Evolutionary conservation across 805 yeast genomes (phyloP), one percentile per base, ranked within the genome.

Genomic region (Candida incommunis): DNA sequence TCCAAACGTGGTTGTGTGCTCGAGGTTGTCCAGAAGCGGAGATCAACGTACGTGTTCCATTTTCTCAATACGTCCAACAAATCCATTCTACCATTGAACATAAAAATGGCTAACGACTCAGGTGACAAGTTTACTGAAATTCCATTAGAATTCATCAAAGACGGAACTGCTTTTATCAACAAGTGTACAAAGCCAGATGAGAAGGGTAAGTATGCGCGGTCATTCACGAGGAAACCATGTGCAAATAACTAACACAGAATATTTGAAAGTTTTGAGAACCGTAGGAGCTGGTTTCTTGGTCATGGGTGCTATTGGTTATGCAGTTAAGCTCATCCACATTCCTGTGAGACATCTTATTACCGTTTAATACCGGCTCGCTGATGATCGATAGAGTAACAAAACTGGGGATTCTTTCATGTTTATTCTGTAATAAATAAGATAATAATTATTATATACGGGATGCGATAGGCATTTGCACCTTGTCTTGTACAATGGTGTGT

Each of bases 271-370:
- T 60, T 75, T 92, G 52, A 82, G 92, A 67, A 96, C 96, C 44
- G 97, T 90, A 44, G 97, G 97, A 58, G 74, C 88, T 51, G 98
- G 98, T 54, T 90, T 90, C 68, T 71, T 90, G 56, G 90, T 90
- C 77, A 92, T 90, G 88, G 98, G 98, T 61, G 82, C 85, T 58
- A 94, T 92, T 59, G 98, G 98, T 47, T 90, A 87, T 69, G 83
- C 80, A 59, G 92, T 92, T 68, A 90, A 90, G 70, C 76, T 90
- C 59, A 72, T 88, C 57, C 96, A 88, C 69, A 88, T 88, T 59
- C 96, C 96, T 62, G 86, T 88, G 70, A 82, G 96, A 73, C 88
- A 86, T 69, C 78, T 86, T 70, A 85, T 88, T 68, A 60, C 67
- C 43, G 96, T 87, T 55, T 87, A 72, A n/a, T n/a, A n/a, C n/a